phyloP scores from a whole-genome alignment of 129 eudicot genomes.

The Arctium lappa region DNA sequence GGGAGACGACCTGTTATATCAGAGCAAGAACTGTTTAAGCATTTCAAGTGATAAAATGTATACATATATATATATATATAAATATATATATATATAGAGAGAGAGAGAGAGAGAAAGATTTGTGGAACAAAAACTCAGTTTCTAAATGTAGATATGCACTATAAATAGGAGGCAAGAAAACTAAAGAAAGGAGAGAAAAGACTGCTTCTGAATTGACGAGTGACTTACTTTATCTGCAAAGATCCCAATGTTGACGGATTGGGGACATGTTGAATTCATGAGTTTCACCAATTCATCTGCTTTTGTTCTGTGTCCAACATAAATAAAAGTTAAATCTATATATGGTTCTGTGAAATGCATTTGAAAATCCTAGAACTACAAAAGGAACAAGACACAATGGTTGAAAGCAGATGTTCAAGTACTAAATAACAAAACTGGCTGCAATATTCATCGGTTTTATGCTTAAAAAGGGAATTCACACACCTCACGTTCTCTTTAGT shows the following conservation, averaged over 20 bases:
- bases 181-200: neutral
- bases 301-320: slow-evolving; percentile 46
- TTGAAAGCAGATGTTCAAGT: neutral
- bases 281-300: slow-evolving; percentile 57
- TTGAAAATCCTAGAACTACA: neutral
- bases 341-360: slow-evolving; percentile 6
- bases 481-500: slow-evolving; percentile 74
- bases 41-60: neutral
- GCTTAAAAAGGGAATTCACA: slow-evolving; percentile 9
- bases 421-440: neutral
- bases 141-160: neutral
- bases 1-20: slow-evolving; percentile 59
- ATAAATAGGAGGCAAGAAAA: neutral
- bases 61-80: neutral
- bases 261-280: slow-evolving; percentile 59
- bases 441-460: neutral
- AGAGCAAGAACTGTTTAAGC: slow-evolving; percentile 7
- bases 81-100: too few species aligned
- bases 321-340: neutral
- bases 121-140: neutral
- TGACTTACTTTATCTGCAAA: slow-evolving; percentile 74
- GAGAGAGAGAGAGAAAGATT: neutral
- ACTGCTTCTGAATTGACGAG: slow-evolving; percentile 12
- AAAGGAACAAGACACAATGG: neutral
- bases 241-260: slow-evolving; percentile 50